Percentiles rank a stretch among this genome's conserved stretches.
Conservation (phyloP, 148 eudicot species). For the Vaccinium vitisidaea region DNA sequence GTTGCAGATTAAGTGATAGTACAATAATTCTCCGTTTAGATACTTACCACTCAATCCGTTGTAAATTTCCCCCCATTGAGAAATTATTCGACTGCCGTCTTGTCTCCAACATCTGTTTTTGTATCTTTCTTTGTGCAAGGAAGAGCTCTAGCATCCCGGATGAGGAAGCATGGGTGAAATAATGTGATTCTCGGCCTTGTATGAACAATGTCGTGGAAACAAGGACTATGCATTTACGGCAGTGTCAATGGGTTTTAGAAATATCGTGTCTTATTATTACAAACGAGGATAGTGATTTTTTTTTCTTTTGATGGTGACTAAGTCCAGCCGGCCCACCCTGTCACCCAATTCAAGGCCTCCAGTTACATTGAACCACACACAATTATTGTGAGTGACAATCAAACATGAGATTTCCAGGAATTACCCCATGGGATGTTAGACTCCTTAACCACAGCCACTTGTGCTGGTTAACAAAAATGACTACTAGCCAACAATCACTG, state of each 20-base stretch:
- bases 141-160: background rate
- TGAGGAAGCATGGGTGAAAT: background rate
- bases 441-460: too few relatives aligned
- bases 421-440: too few relatives aligned
- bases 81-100: background rate
- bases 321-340: background rate
- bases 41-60: background rate
- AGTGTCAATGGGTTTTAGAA: background rate
- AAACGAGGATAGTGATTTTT: background rate
- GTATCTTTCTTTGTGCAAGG: background rate
- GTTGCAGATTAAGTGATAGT: background rate
- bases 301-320: background rate
- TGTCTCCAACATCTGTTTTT: background rate
- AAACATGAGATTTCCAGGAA: too few relatives aligned
- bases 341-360: background rate
- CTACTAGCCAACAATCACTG: background rate
- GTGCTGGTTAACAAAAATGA: too few relatives aligned
- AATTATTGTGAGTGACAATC: background rate
- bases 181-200: background rate
- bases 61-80: background rate
- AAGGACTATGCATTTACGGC: background rate
- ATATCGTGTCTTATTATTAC: background rate
- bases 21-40: background rate
- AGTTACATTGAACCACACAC: background rate
- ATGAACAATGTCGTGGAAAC: background rate